Evolutionary conservation across 169 alveolate species (phyloP), one percentile per base, ranked within the genome.

Genomic region (Perkinsus chesapeaki): DNA sequence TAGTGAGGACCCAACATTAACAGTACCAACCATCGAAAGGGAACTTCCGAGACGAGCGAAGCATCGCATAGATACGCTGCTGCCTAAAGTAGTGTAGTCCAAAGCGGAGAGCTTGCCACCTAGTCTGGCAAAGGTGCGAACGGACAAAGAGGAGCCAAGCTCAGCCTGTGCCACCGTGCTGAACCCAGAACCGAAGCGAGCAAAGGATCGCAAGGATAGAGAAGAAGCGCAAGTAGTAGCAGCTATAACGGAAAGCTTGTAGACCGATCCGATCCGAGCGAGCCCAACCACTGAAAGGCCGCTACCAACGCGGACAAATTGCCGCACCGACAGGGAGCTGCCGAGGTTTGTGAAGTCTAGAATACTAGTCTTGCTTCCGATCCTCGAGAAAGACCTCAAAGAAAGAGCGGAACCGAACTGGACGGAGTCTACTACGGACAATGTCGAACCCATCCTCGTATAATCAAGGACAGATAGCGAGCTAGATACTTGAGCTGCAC

Each of bases 241-340:
- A n/a, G 31, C 43, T 36, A 34, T 34, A 20, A 90, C 92, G 20
- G 39, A 23, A 31, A 90, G 20, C 47, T 39, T 34, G 72, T 19
- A 16, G 48, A 36, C 36, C n/a, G 47, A 34, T 39, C 92, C 92
- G 31, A 91, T 0, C 37, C 92, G 92, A n/a, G 48, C 37, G 9
- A 38, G 39, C 38, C 60, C n/a, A 12, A 39, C 72, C 0, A 38
- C 48, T 9, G 73, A 39, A 23, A 91, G 72, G 36, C 48, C n/a
- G 92, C 92, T 91, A 47, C 92, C 92, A 60, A 91, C 3, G 3
- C 92, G 92, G 38, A 60, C 92, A 60, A 91, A 91, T 9, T 39
- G 39, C 36, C 92, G 92, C 60, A 91, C 60, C 47, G 73, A 39
- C 36, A 39, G 39, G 5, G 92, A 91, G 27, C 92, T 91, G 36